Evolutionary conservation across 495 filamentous ascomycete genomes (phyloP), one percentile per base, ranked within the genome.

Genomic region (Xylaria flabelliformis): DNA sequence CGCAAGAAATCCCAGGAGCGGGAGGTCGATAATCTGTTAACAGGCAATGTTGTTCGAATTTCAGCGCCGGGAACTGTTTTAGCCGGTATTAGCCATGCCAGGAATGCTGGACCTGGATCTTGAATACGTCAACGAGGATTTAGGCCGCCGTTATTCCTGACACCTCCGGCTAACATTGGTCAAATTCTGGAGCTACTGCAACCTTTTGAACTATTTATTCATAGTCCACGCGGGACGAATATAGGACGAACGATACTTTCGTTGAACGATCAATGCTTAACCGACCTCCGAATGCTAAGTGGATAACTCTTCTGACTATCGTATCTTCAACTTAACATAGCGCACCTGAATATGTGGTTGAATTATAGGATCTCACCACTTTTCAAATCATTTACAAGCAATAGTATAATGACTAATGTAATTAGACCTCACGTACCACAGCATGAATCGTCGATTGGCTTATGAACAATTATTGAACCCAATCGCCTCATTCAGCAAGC

Each of bases 31-130:
- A 36, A 50, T 5, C 26, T 32, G 34, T 32, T 26, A 41, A 41
- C 42, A 24, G 67, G 59, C 39, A 48, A 68, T 69, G 17, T 24
- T 19, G 58, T 29, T 42, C 68, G 32, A 46, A 53, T n/a, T 34
- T 55, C 24, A 55, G 46, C n/a, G 46, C 24, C 48, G 67, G 53
- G 34, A 53, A 44, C 34, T 48, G 32, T 34, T 70, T 55, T 70
- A 67, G 65, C 65, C 67, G 53, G 67, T 61, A 69, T 61, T 64
- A 62, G 29, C 29, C 68, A 41, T 21, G 19, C 17, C 44, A 50
- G 26, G 53, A 29, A 44, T 46, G 50, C 42, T 50, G 10, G 69
- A 2, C 44, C 15, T 42, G 10, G 69, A 2, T 32, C 15, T 42
- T 26, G 34, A 21, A 39, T n/a, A 26, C 34, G 32, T 39, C 62